Evolutionary conservation across 2,329 filamentous ascomycete species (phyloP), one percentile per base, ranked within the genome.

Genomic region (Xylaria polymorpha): DNA sequence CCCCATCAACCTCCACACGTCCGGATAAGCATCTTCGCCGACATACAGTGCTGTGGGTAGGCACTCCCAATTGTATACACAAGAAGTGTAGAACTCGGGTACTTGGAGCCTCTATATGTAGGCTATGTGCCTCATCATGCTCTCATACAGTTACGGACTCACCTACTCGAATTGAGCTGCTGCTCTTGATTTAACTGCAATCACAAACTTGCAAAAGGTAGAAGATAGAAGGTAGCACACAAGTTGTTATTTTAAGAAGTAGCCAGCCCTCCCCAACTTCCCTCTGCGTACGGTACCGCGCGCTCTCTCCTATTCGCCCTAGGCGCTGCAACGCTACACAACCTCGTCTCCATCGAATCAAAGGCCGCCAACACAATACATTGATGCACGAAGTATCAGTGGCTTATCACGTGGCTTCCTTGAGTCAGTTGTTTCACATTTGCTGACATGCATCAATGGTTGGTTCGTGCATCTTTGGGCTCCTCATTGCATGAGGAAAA

Each of bases 351-450:
- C 37, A 22, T 59, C 70, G 64, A 72, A 72, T 72, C 67, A 70
- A 41, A 39, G 20, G 35, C 39, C 51, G 70, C 70, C 70, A 72
- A 32, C 70, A 50, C 70, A 72, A 65, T 64, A 60, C 43, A 55
- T 10, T 39, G 61, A 61, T 58, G 75, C 73, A 67, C 71, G 69
- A 71, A 64, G 74, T 72, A 72, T 74, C 63, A 50, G 68, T 58
- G 64, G 69, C 25, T 61, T 46, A 71, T 76, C 75, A 76, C 74
- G 75, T 77, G 75, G 71, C 63, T 69, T 60, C 68, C 62, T 71
- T 71, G 69, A 60, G 57, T 70, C 41, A 63, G 46, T 14, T 74
- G 76, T 77, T 77, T 77, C 76, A 77, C 68, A 74, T 72, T 77
- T 60, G 67, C 73, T 73, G 76, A 75, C 73, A 69, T 76, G 75